These are phyloP conservation scores for Heritiera fomes DNA, from an alignment of 345 rosid genomes.

Conservation along the genomic window DNA sequence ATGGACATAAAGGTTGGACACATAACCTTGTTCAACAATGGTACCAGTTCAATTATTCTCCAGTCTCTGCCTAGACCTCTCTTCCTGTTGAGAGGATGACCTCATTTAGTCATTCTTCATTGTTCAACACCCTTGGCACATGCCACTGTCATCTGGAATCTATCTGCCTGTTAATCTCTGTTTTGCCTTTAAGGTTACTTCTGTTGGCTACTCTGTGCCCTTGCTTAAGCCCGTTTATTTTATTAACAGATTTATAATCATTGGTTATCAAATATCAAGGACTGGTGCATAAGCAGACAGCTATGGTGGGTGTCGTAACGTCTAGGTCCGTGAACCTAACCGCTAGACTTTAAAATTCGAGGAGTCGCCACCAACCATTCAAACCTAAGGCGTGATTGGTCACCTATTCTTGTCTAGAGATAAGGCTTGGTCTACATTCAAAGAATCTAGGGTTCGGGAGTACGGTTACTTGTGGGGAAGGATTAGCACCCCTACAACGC, in stretches of 20 bases:
- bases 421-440: no score
- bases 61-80: neutral
- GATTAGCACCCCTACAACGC: no score
- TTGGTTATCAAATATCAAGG: conserved; percentile 96
- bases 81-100: neutral
- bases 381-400: no score
- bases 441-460: no score
- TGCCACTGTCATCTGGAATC: conserved; percentile 6
- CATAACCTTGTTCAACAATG: neutral
- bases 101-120: neutral
- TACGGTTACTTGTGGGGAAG: no score
- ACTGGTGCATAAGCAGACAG: conserved; percentile 99
- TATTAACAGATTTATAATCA: conserved; percentile 79
- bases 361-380: no score
- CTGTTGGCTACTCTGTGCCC: conserved; percentile 5
- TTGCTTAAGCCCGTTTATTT: conserved; percentile 10
- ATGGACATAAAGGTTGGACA: neutral
- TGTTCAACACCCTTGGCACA: neutral
- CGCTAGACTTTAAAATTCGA: no score
- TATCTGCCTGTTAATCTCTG: neutral
- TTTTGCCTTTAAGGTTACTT: conserved; percentile 12
- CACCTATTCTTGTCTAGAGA: no score
- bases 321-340: no score
- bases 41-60: neutral
- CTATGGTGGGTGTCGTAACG: conserved; percentile 99